Evolutionary conservation across 2,329 filamentous ascomycete genomes (phyloP), one percentile per base, ranked within the genome.

Genomic region (Coniella lustricola): DNA sequence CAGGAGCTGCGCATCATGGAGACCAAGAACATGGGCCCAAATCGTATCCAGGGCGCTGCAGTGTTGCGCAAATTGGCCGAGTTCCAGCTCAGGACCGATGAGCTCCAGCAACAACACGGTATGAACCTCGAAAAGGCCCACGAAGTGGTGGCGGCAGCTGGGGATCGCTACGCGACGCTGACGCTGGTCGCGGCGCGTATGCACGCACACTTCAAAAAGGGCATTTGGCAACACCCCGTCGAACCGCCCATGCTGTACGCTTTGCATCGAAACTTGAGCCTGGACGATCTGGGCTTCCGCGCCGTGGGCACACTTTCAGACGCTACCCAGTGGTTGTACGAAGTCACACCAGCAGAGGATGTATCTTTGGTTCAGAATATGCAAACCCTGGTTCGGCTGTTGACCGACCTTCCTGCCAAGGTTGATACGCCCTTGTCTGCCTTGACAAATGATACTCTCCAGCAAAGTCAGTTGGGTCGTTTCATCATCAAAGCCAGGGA

Each of bases 251-350:
- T 75, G 8, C 64, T 89, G 4, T 86, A 88, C 57, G 85, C 87
- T 3, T 79, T 90, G 7, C 83, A 89, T 55, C 77, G 77, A 48
- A 76, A 82, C 8, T 61, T 91, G 7, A 62, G 74, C 20, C 70
- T 74, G 35, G 75, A 82, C 51, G 79, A 82, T 8, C 71, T 81
- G 46, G 77, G 72, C 22, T 87, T 90, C 59, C 71, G 73, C 2
- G 69, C 74, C 2, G 54, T 77, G 61, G 63, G 73, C 64, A 57
- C 75, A 54, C 62, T 74, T 64, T 64, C 74, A 64, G 60, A 61
- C 71, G 59, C 80, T 66, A 58, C 75, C 65, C 63, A 76, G 7
- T 74, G 75, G 51, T 56, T 85, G 25, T 86, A 84, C 57, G 76
- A 82, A 53, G 72, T 90, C 49, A 71, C 75, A 18, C 73, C 81